These are phyloP conservation scores for Alternaria arbusti DNA, from an alignment of 2,329 filamentous ascomycete species.

Conservation along the genomic window DNA sequence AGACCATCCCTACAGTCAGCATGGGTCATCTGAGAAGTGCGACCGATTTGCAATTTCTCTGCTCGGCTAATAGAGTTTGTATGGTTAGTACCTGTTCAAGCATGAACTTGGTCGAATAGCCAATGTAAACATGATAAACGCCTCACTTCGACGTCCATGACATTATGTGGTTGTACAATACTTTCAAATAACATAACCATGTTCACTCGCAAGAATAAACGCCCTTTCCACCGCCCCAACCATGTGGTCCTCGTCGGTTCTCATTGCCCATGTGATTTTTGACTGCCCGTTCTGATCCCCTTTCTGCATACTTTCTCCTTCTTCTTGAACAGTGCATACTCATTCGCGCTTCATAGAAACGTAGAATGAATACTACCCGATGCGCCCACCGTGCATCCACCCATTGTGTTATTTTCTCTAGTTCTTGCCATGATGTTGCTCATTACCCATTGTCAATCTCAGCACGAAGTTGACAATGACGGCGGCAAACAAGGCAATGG, in stretches of 20 bases:
- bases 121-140: background rate
- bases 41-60: background rate
- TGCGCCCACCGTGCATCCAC: background rate
- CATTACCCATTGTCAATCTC: conserved; percentile 39
- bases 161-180: background rate
- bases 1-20: background rate
- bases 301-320: background rate
- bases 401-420: background rate
- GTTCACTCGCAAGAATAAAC: background rate
- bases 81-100: background rate
- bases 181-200: background rate
- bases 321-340: background rate
- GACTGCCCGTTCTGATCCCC: background rate
- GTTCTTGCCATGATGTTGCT: conserved; percentile 12
- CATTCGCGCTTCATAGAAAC: background rate
- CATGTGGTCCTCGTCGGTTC: background rate
- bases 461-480: conserved; percentile 97
- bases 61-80: background rate
- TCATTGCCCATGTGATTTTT: background rate
- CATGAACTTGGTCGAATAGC: background rate
- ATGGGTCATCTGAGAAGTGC: background rate
- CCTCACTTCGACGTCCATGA: background rate
- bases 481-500: conserved; percentile 82
- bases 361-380: background rate
- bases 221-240: background rate